Conservation (phyloP, 305 asterid species). For the Fraxinus sp. region DNA sequence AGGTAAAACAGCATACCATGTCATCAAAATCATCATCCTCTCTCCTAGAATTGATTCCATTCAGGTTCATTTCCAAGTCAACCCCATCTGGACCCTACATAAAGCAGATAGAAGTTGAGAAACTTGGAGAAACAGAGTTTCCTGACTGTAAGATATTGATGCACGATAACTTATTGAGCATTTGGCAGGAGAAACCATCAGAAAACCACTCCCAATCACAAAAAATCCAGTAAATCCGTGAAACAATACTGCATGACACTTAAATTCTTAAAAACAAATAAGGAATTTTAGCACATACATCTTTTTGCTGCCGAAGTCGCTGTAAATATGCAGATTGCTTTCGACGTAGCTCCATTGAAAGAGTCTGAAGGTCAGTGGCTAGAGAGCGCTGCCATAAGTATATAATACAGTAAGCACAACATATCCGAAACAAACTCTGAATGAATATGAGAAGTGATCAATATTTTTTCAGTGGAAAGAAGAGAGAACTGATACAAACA, state of each 20-base stretch:
- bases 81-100: conserved; percentile 92
- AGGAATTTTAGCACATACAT: conserved; percentile 32
- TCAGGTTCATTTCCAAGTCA: conserved; percentile 94
- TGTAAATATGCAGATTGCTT: conserved; percentile 74
- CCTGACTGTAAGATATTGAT: conserved; percentile 7
- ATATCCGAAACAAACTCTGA: not conserved
- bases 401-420: conserved; percentile 18
- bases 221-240: not conserved
- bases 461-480: conserved; percentile 15
- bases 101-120: conserved; percentile 21
- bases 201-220: conserved; percentile 10
- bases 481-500: conserved; percentile 9
- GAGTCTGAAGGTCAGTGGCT: conserved; percentile 82
- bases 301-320: conserved; percentile 70
- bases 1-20: conserved; percentile 56
- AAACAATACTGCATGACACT: not conserved
- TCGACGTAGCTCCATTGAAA: conserved; percentile 75
- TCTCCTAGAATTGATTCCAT: conserved; percentile 62
- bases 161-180: conserved; percentile 1
- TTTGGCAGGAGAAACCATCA: conserved; percentile 15
- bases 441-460: conserved; percentile 3
- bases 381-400: conserved; percentile 61
- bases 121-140: not conserved
- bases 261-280: not conserved
- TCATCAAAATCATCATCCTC: conserved; percentile 84